Evolutionary conservation across 2,329 filamentous ascomycete genomes (phyloP).

Genomic region (Zymoseptoria tritici): DNA sequence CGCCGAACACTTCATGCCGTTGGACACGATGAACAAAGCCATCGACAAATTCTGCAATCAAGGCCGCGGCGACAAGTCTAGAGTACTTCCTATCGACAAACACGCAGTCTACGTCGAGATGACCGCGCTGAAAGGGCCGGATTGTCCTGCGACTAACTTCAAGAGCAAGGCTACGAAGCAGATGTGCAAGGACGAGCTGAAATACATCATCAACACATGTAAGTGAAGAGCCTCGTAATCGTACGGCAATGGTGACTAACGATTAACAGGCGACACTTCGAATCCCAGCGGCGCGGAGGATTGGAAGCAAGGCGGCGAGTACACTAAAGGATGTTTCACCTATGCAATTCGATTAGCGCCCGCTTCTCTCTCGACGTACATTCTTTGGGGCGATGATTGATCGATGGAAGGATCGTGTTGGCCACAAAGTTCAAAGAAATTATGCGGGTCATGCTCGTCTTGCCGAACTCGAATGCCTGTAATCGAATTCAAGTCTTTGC

Average conservation of each 20-base stretch:
- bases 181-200: not conserved
- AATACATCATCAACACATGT: not conserved
- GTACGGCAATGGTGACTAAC: not conserved
- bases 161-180: not conserved
- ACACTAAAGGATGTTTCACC: not conserved
- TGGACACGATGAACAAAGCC: not conserved
- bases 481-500: no score
- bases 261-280: not conserved
- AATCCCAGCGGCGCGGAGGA: not conserved
- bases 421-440: no score
- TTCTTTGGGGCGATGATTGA: not conserved
- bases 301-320: not conserved
- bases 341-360: not conserved
- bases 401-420: not conserved
- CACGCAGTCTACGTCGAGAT: not conserved
- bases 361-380: not conserved
- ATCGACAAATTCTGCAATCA: not conserved
- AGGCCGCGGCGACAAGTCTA: not conserved
- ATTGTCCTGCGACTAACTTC: not conserved
- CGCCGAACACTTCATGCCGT: not conserved
- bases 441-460: no score
- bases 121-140: not conserved
- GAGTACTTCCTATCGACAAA: not conserved
- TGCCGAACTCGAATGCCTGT: no score
- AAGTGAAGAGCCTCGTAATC: not conserved